Evolutionary conservation across 345 rosid species (phyloP).

Genomic region (Balakata baccata): DNA sequence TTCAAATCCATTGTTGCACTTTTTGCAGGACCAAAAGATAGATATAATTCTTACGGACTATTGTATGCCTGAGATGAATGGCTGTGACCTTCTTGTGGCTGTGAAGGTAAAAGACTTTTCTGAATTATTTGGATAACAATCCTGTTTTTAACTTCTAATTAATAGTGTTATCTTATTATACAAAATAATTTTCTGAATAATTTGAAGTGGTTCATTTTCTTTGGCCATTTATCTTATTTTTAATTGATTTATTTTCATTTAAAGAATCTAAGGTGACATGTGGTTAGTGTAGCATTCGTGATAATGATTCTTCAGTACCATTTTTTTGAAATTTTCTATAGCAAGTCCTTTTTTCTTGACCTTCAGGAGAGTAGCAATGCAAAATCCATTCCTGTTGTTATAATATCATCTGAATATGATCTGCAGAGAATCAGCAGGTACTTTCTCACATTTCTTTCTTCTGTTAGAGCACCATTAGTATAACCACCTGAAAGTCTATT

Average conservation of each 20-base stretch:
- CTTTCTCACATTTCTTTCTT: not conserved
- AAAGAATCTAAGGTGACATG: not conserved
- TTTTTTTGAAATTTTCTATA: not conserved
- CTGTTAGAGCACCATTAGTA: not conserved
- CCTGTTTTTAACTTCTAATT: not conserved
- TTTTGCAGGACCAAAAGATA: conserved; percentile 14
- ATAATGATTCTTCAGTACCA: not conserved
- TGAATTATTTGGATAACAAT: not conserved
- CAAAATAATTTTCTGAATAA: not conserved
- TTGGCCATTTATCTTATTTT: not conserved
- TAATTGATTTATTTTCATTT: not conserved
- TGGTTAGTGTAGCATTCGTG: not conserved
- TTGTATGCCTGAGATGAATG: conserved; percentile 24
- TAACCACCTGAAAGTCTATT: conserved; percentile 6
- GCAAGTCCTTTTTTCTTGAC: not conserved
- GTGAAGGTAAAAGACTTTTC: conserved; percentile 15
- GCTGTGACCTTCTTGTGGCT: conserved; percentile 19
- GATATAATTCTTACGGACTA: conserved; percentile 20
- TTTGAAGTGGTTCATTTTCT: not conserved
- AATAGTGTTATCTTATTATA: not conserved
- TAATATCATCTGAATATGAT: conserved; percentile 12
- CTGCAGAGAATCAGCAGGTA: conserved; percentile 12
- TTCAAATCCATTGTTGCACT: not conserved
- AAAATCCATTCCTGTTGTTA: conserved; percentile 9
- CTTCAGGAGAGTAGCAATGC: conserved; percentile 1